Base-by-base conservation (phyloP, 441 rosid species). In the Aleurites moluccanus region DNA sequence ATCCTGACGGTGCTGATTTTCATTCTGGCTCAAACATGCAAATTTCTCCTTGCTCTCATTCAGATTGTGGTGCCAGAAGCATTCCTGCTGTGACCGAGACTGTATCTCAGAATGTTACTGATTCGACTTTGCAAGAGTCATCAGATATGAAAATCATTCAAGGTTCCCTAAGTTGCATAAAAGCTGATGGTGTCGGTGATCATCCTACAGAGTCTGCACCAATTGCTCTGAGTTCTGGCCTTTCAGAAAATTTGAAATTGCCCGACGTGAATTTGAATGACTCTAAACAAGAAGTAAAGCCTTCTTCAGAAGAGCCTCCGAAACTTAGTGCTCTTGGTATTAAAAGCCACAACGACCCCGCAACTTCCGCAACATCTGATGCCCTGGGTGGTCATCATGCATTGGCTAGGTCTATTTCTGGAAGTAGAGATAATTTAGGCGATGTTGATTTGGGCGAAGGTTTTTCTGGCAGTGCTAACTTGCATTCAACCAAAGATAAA, bases 1-100 rank as follows among this genome's bases (percentile, higher is more conserved):
- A 73, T 45, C 18, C 61, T 23, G 69, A 30, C 63, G 71, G 49
- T 63, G 72, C 49, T 59, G 52, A 56, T 63, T 75, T 49, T 60
- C 69, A 64, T 74, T 67, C 76, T 50, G 55, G 20, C 28, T 35
- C 5, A 27, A 64, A 35, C 53, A 59, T 64, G n/a, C 59, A 62
- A 35, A 9, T 67, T 70, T 20, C 69, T 57, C 44, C 69, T 68
- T 52, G 25, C 67, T 25, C 67, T 27, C 76, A 55, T 57, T 59
- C 42, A 67, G 40, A 82, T 77, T 76, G 79, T 25, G 75, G 40
- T 74, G 49, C 77, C 20, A 27, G 30, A 55, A 73, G 49, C 47
- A 70, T 52, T 30, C 79, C 79, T 67, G 74, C 49, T 73, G 33
- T 28, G 73, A 44, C 53, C 69, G 75, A 25, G 35, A 65, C 23